Base-by-base conservation (phyloP, 148 eudicot genomes). In the Camellia lanceoleosa region DNA sequence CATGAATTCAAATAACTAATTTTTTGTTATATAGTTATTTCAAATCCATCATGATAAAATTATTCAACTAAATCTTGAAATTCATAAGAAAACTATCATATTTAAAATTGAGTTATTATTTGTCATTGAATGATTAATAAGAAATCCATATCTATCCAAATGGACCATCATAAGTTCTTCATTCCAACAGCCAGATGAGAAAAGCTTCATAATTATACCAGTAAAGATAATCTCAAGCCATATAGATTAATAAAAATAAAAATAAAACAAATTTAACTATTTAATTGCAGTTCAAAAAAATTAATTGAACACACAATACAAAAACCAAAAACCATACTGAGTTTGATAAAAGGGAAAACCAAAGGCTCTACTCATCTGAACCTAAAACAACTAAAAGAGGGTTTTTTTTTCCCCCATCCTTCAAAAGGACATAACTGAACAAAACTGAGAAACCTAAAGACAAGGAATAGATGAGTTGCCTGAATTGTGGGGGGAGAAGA, bases 401-500 rank as follows among this genome's bases (percentile, higher is more conserved):
- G 10, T 5, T 42, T 12, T 42, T 42, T 18, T 38, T 67, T 42
- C 18, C 11, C 11, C 42, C 71, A 67, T 46, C 41, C 11, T 38
- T 12, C 16, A 67, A n/a, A 41, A 67, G 13, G 41, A 63, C 2
- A 8, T 9, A 63, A 63, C 63, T 60, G 11, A 42, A 68, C 42
- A 13, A 64, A 63, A 18, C 13, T 9, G 43, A 19, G 3, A 5
- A 49, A 54, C 46, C 56, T 60, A 4, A 18, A 77, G 8, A 38
- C 5, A 11, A 60, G 2, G 55, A 71, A 19, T 19, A 76, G 60
- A 76, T 23, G 15, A 5, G 42, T 76, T 77, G 86, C 98, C 96
- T 92, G 98, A 80, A 94, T 88, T 41, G 88, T 88, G 73, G 94
- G 83, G 38, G 90, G 84, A 47, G 88, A 65, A 5, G 88, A 82